Conservation (phyloP, 2,329 filamentous ascomycete species). For the Cercospora sojina region DNA sequence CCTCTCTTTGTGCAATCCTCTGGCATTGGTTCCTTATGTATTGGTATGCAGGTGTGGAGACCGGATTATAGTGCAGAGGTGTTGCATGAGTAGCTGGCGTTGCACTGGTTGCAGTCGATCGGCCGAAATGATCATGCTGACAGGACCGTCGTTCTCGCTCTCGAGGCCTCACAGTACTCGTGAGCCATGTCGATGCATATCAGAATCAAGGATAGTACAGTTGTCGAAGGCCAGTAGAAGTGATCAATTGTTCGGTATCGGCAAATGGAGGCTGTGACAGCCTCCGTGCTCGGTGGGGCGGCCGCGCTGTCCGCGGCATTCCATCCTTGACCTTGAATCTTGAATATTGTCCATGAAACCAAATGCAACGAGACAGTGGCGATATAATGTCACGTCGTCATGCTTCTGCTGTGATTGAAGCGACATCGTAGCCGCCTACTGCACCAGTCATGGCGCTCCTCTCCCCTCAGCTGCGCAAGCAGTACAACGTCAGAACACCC, state of each 20-base stretch:
- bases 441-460: conserved; percentile 11
- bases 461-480: conserved; percentile 29
- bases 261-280: conserved; percentile 1
- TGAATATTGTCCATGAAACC: neutral
- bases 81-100: neutral
- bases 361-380: neutral
- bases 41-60: too few species aligned
- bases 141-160: neutral
- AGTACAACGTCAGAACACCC: conserved; percentile 25
- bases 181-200: neutral
- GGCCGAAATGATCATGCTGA: neutral
- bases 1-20: too few species aligned
- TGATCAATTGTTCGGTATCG: neutral
- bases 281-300: neutral
- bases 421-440: neutral
- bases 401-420: neutral
- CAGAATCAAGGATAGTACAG: neutral
- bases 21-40: too few species aligned
- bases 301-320: conserved; percentile 1
- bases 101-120: neutral
- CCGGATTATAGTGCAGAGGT: neutral
- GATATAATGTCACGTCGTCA: neutral
- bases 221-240: neutral
- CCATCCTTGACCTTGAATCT: neutral
- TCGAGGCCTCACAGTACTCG: neutral